Evolutionary conservation across 129 eudicot species (phyloP).

Genomic region (Dittrichia graveolens): DNA sequence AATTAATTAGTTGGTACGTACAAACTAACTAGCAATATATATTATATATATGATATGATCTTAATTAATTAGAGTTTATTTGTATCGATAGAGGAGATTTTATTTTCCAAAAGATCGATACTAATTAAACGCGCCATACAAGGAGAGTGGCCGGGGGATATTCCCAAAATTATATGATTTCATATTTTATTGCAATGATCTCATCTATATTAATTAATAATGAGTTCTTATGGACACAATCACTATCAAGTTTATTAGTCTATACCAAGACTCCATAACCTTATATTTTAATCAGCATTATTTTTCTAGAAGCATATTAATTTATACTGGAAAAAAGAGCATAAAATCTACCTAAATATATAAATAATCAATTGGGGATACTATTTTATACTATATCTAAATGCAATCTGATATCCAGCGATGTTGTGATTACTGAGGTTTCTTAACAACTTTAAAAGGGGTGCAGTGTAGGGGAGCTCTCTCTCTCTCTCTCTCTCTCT

Average conservation of each 20-base stretch:
- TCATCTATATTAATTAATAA: constrained; percentile 17
- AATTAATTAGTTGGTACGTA: no score
- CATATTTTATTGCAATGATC: constrained; percentile 42
- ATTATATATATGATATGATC: no score
- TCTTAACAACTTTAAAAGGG: constrained; percentile 61
- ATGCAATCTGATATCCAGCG: constrained; percentile 85
- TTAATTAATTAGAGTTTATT: not conserved
- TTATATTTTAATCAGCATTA: constrained; percentile 23
- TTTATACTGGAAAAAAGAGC: constrained; percentile 27
- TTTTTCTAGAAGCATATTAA: constrained; percentile 30
- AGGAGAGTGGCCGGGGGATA: constrained; percentile 36
- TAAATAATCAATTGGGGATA: constrained; percentile 42
- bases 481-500: constrained; percentile 54
- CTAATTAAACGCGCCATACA: constrained; percentile 29
- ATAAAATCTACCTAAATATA: constrained; percentile 56
- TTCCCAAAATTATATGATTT: constrained; percentile 36
- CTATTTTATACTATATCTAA: constrained; percentile 48
- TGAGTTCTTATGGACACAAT: constrained; percentile 43
- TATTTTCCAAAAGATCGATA: constrained; percentile 32
- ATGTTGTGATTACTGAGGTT: constrained; percentile 55
- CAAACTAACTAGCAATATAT: no score
- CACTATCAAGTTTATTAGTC: constrained; percentile 37
- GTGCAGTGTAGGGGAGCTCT: constrained; percentile 42
- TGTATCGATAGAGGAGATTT: constrained; percentile 12
- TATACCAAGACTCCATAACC: constrained; percentile 41